phyloP scores from a whole-genome alignment of 208 protist genomes.

The Strigomonas galati region DNA sequence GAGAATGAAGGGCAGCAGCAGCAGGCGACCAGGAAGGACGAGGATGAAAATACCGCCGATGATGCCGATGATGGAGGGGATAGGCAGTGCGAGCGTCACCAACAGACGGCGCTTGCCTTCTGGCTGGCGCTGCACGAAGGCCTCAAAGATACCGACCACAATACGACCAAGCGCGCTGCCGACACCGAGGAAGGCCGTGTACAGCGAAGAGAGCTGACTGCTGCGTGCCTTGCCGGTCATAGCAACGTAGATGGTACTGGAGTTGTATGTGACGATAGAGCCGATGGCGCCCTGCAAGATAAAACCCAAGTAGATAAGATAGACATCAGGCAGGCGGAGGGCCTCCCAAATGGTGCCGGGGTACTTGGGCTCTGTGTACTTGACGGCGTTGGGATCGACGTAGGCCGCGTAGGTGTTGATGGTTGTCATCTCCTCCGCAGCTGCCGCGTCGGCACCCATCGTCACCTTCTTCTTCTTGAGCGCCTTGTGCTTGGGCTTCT shows the following conservation, averaged over 20 bases:
- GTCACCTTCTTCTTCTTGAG: not conserved
- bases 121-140: constrained; percentile 54
- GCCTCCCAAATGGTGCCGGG: constrained; percentile 36
- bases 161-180: constrained; percentile 54
- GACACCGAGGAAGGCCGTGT: constrained; percentile 69
- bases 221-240: constrained; percentile 34
- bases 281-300: constrained; percentile 46
- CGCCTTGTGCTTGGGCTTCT: not conserved
- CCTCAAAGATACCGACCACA: constrained; percentile 56
- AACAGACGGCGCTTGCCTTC: constrained; percentile 35
- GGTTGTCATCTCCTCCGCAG: not conserved
- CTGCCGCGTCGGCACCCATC: not conserved
- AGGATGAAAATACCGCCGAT: constrained; percentile 46
- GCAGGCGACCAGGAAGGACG: constrained; percentile 33
- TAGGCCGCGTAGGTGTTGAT: not conserved
- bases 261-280: constrained; percentile 65
- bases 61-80: constrained; percentile 37
- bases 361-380: constrained; percentile 42
- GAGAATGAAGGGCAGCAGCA: constrained; percentile 59
- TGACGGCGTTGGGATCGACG: not conserved
- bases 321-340: constrained; percentile 39
- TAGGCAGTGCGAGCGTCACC: constrained; percentile 50
- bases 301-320: constrained; percentile 52
- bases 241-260: constrained; percentile 58
- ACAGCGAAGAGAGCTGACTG: constrained; percentile 32